Base-by-base conservation (phyloP, 2,329 filamentous ascomycete species). In the Trichoderma simmonsii region DNA sequence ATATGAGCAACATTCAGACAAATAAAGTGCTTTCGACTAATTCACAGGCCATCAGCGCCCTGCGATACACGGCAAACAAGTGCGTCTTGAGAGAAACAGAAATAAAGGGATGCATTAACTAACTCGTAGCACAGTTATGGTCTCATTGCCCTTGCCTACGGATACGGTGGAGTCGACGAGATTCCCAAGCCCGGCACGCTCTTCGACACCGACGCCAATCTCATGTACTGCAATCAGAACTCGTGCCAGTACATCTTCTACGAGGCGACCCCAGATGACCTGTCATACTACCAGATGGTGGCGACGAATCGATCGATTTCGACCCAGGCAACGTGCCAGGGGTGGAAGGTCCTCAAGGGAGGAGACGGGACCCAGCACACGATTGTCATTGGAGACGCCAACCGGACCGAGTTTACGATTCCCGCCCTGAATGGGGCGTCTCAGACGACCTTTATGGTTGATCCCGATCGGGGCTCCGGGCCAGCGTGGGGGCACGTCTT, bases 51-150 rank as follows among this genome's bases (percentile, higher is more conserved):
- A 67, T 73, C 15, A 77, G 74, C n/a, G 81, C 82, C 28, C 77
- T 83, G 26, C 77, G 83, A 63, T 85, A 83, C 61, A 83, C 81
- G 1, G 84, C 84, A 14, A 84, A 85, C 43, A 81, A 79, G 81
- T 81, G 66, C 36, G 74, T 72, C 8, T 32, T 9, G 21, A 34
- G 28, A 54, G 11, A 21, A 21, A 8, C 2, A 6, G 3, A 11
- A 5, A 9, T 3, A 12, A n/a, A 36, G 21, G 43, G 28, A n/a
- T 57, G 18, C 4, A 28, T 51, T 28, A 21, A 21, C 56, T 56
- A 28, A 62, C n/a, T 34, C 34, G 1, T 28, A 4, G 7, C 6
- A 32, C 24, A 84, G 82, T 62, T 85, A 82, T 66, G 83, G 84
- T 9, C 79, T 78, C 12, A 73, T 84, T 11, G 79, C 79, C 2